phyloP scores from a whole-genome alignment of 202 grass and related monocot genomes.

The Dendrocalamus latiflorus region DNA sequence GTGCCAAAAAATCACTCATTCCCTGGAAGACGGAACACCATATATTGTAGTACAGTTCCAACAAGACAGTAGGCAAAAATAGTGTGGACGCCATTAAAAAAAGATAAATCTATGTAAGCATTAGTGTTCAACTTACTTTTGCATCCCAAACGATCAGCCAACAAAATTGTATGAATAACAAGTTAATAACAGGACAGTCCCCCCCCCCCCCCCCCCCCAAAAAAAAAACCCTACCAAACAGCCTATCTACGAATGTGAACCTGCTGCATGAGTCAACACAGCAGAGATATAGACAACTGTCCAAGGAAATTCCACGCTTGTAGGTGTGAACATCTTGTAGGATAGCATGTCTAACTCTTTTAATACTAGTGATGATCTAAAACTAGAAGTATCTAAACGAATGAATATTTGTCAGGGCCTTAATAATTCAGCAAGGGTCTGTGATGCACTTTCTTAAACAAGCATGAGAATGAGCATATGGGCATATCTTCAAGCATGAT shows the following conservation, averaged over 20 bases:
- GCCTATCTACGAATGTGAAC: not conserved
- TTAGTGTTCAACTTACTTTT: not conserved
- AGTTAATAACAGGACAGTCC: no score
- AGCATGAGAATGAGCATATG: not conserved
- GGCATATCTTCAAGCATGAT: slow-evolving; percentile 4
- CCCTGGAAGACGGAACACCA: slow-evolving; percentile 50
- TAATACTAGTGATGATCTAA: not conserved
- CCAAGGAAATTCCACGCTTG: not conserved
- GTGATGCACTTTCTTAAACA: not conserved
- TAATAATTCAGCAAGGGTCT: not conserved
- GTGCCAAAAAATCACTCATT: slow-evolving; percentile 93
- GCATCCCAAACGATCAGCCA: not conserved
- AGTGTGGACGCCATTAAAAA: not conserved
- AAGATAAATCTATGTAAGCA: not conserved
- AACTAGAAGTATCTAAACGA: not conserved
- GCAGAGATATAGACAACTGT: not conserved
- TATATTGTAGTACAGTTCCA: not conserved
- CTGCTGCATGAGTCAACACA: not conserved
- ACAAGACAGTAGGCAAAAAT: not conserved
- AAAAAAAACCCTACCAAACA: no score
- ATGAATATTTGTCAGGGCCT: not conserved
- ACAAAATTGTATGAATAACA: not conserved
- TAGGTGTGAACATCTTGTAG: not conserved
- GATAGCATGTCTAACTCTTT: not conserved
- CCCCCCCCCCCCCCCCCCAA: no score